Evolutionary conservation across 148 eudicot genomes (phyloP).

Genomic region (Rhododendron griersonianum): DNA sequence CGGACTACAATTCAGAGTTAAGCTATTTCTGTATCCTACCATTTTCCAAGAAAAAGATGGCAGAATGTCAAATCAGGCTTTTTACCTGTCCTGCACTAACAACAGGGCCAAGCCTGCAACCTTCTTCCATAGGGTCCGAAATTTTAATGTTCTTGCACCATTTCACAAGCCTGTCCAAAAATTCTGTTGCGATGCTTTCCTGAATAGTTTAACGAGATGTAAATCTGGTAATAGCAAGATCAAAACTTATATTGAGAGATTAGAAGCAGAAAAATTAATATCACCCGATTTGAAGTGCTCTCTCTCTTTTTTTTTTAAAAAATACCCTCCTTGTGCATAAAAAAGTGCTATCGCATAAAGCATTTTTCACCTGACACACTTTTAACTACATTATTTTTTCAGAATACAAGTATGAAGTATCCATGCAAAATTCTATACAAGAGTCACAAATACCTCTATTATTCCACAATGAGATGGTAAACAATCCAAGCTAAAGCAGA

Average conservation of each 20-base stretch:
- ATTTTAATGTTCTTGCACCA: slow-evolving; percentile 55
- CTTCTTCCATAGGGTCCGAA: slow-evolving; percentile 94
- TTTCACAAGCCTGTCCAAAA: slow-evolving; percentile 75
- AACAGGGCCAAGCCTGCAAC: slow-evolving; percentile 94
- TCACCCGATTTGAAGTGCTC: neutral
- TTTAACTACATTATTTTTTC: neutral
- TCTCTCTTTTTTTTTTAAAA: neutral
- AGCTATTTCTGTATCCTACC: neutral
- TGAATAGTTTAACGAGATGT: slow-evolving; percentile 20
- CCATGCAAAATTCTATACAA: neutral
- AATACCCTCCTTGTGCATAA: neutral
- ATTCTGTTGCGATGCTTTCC: slow-evolving; percentile 83
- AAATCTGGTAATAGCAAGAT: neutral
- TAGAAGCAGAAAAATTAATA: neutral
- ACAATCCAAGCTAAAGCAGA: neutral
- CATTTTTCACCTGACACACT: neutral
- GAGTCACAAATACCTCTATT: neutral
- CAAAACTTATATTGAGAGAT: neutral
- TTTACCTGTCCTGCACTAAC: slow-evolving; percentile 86
- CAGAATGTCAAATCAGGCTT: neutral
- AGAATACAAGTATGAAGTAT: neutral
- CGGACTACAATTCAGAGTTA: neutral
- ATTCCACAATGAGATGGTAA: neutral
- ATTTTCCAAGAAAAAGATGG: neutral
- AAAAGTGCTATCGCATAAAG: neutral